phyloP scores from a whole-genome alignment of 345 rosid genomes.

The Syzygium grande region DNA sequence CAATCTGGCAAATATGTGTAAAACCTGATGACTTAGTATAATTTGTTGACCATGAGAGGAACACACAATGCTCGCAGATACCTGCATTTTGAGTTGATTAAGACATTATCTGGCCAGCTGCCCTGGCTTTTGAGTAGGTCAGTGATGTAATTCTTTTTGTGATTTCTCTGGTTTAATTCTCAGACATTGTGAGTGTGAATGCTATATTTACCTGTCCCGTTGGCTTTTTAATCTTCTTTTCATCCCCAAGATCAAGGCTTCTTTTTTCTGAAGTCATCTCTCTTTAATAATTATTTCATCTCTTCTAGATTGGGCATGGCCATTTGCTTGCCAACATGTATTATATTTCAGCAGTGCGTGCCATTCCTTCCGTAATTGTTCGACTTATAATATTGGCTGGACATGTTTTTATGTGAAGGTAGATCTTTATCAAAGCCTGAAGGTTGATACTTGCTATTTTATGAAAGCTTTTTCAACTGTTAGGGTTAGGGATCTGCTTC shows the following conservation, averaged over 20 bases:
- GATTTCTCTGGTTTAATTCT: not conserved
- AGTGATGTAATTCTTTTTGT: not conserved
- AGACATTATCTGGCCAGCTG: not conserved
- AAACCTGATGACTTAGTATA: not conserved
- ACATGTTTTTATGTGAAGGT: not conserved
- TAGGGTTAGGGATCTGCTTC: not conserved
- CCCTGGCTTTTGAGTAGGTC: not conserved
- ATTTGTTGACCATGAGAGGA: not conserved
- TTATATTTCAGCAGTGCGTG: not conserved
- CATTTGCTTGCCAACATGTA: not conserved
- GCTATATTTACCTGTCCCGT: not conserved
- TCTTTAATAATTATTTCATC: not conserved
- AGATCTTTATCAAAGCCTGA: not conserved
- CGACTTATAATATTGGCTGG: not conserved
- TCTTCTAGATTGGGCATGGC: not conserved
- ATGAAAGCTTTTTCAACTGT: not conserved
- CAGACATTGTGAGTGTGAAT: not conserved
- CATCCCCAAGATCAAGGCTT: not conserved
- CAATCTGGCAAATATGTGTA: not conserved
- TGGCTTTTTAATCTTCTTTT: not conserved
- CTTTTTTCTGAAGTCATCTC: not conserved
- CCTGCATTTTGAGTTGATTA: not conserved
- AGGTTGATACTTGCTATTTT: not conserved
- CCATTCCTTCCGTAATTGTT: not conserved
- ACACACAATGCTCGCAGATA: not conserved